Evolutionary conservation across 2,329 filamentous ascomycete species (phyloP).

Genomic region (Didymella pomorum): DNA sequence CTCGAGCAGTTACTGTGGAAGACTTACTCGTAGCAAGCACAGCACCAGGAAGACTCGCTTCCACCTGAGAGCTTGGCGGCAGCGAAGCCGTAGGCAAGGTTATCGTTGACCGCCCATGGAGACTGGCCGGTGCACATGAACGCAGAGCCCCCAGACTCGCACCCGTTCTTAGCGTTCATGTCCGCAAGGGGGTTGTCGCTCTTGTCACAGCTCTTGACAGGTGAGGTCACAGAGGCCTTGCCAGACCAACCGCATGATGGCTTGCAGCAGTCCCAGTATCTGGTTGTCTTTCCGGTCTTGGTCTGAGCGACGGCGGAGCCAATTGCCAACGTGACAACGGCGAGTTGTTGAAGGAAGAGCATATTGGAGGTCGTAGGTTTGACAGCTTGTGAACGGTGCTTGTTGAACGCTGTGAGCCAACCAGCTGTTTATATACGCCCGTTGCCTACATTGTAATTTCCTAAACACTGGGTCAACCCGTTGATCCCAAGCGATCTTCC

Average conservation of each 20-base stretch:
- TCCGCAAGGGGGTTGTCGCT: constrained; percentile 64
- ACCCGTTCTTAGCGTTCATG: constrained; percentile 60
- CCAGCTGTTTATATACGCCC: constrained; percentile 4
- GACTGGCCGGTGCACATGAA: constrained; percentile 68
- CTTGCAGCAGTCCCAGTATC: constrained; percentile 72
- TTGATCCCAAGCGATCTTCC: not conserved
- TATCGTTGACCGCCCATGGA: constrained; percentile 67
- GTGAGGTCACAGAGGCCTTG: constrained; percentile 63
- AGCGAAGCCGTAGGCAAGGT: constrained; percentile 70
- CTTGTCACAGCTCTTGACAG: constrained; percentile 64
- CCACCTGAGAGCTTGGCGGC: constrained; percentile 65
- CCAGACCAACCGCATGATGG: constrained; percentile 68
- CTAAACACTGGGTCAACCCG: not conserved
- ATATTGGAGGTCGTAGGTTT: constrained; percentile 24
- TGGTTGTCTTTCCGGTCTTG: constrained; percentile 44
- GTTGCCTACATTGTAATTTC: not conserved
- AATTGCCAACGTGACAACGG: constrained; percentile 38
- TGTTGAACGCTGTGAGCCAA: not conserved
- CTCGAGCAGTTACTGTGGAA: not conserved
- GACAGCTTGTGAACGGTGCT: not conserved
- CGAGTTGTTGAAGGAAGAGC: constrained; percentile 41
- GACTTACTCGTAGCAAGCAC: constrained; percentile 66
- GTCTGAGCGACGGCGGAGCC: constrained; percentile 38
- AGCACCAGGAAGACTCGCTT: constrained; percentile 68
- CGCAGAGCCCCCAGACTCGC: constrained; percentile 61